These are phyloP conservation scores for Clonostachys solani DNA, from an alignment of 2,329 filamentous ascomycete genomes.

Conservation along the genomic window DNA sequence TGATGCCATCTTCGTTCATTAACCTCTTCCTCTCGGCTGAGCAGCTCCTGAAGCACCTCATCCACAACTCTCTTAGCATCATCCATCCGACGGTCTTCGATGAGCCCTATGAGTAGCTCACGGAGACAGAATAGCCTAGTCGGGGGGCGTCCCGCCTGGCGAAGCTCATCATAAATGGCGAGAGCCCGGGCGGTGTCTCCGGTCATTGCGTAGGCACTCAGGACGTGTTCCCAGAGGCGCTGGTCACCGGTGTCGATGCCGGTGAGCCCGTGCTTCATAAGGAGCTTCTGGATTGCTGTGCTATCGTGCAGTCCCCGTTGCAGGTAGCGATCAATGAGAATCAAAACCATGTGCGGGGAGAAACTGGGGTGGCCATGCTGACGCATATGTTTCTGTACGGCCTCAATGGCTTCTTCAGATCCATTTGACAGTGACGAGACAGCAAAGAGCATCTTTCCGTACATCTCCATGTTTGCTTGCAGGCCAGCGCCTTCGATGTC, in stretches of 20 bases:
- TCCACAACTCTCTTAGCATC: slow-evolving; percentile 25
- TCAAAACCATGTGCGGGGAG: slow-evolving; percentile 68
- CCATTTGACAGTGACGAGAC: slow-evolving; percentile 26
- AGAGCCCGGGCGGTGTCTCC: slow-evolving; percentile 47
- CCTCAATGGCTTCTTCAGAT: slow-evolving; percentile 46
- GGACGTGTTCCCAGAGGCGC: slow-evolving; percentile 66
- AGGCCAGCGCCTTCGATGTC: slow-evolving; percentile 55
- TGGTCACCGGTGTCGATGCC: slow-evolving; percentile 39
- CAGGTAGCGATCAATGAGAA: slow-evolving; percentile 67
- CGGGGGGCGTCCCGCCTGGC: slow-evolving; percentile 27
- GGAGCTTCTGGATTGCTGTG: slow-evolving; percentile 53
- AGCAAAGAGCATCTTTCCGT: slow-evolving; percentile 64
- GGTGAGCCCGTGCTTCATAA: slow-evolving; percentile 48
- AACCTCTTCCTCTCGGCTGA: slow-evolving; percentile 6
- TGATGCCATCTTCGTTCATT: slow-evolving; percentile 37
- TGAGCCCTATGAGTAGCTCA: slow-evolving; percentile 31
- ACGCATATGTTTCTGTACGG: slow-evolving; percentile 60
- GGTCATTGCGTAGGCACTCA: slow-evolving; percentile 59
- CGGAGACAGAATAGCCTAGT: slow-evolving; percentile 36
- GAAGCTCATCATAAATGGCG: slow-evolving; percentile 40
- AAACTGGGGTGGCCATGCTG: slow-evolving; percentile 40
- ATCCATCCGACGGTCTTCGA: slow-evolving; percentile 12
- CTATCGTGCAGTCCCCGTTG: slow-evolving; percentile 49
- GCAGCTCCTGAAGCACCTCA: slow-evolving; percentile 16
- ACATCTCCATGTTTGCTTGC: slow-evolving; percentile 57